phyloP scores from a whole-genome alignment of 78 protist species.

The Dictyostelium discoideum region DNA sequence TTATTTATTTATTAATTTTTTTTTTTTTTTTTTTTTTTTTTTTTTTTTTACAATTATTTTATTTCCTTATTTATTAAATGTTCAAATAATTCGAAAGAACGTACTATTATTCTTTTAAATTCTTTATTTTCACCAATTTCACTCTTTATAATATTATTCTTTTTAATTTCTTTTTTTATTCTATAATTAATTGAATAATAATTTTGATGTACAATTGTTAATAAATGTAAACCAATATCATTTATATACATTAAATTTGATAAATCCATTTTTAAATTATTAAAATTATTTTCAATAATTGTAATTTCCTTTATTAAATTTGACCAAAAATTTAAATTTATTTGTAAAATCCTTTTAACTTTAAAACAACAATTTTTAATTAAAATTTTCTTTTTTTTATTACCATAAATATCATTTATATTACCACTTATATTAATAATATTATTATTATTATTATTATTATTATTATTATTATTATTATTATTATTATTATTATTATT shows the following conservation, averaged over 20 bases:
- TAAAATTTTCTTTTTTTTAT: not conserved
- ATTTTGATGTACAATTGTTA: not conserved
- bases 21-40: not conserved
- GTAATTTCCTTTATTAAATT: not conserved
- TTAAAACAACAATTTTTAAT: too few relatives aligned
- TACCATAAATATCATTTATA: too few relatives aligned
- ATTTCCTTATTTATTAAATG: not conserved
- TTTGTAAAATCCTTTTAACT: not conserved
- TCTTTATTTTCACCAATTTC: not conserved
- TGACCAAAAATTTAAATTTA: not conserved
- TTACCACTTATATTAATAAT: too few relatives aligned
- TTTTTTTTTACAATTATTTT: too few relatives aligned
- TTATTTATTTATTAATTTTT: not conserved
- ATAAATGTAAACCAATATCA: not conserved
- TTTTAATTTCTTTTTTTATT: not conserved
- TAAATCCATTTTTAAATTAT: not conserved
- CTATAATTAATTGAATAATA: not conserved
- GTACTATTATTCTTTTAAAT: not conserved
- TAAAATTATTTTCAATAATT: not conserved
- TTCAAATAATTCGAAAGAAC: not conserved
- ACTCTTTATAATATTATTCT: not conserved
- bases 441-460: too few relatives aligned
- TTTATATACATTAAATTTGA: not conserved
- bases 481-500: too few relatives aligned
- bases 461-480: too few relatives aligned